Evolutionary conservation across 345 rosid species (phyloP).

Genomic region (Sonneratia caseolaris): DNA sequence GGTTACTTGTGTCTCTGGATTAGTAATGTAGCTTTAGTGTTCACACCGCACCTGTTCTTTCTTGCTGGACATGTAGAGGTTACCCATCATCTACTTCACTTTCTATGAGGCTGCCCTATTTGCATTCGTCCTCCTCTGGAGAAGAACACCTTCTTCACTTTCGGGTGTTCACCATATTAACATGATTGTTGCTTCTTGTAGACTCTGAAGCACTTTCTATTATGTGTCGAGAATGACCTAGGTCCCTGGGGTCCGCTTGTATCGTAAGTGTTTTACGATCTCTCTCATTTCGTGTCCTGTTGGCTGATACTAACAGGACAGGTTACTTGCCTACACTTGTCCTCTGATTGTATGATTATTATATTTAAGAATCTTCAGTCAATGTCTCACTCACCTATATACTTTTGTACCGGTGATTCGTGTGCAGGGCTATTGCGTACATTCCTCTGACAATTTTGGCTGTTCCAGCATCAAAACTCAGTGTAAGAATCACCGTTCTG

Average conservation of each 20-base stretch:
- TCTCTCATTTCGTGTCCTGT: not conserved
- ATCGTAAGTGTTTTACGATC: slow-evolving; percentile 42
- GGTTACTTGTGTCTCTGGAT: not conserved
- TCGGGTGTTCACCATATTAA: not conserved
- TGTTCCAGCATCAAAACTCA: slow-evolving; percentile 96
- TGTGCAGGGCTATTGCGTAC: slow-evolving; percentile 84
- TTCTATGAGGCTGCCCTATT: not conserved
- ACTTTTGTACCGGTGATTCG: slow-evolving; percentile 1
- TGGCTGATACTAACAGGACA: not conserved
- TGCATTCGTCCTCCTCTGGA: not conserved
- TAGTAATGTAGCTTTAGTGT: not conserved
- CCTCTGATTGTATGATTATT: not conserved
- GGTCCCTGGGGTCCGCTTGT: slow-evolving; percentile 98
- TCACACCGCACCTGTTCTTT: not conserved
- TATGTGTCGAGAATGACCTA: slow-evolving; percentile 88
- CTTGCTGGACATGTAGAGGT: not conserved
- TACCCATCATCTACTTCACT: not conserved
- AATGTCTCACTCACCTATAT: slow-evolving; percentile 1
- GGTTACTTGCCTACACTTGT: not conserved
- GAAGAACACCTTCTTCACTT: not conserved
- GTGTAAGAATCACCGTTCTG: slow-evolving; percentile 40
- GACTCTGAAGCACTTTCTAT: slow-evolving; percentile 79
- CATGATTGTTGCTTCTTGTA: slow-evolving; percentile 21
- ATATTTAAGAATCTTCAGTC: not conserved
- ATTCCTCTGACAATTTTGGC: slow-evolving; percentile 94